A percentile compares a stretch with the other conserved stretches of the same genome.
Conservation (phyloP, 805 yeast genomes). For the Pichia paraexigua region DNA sequence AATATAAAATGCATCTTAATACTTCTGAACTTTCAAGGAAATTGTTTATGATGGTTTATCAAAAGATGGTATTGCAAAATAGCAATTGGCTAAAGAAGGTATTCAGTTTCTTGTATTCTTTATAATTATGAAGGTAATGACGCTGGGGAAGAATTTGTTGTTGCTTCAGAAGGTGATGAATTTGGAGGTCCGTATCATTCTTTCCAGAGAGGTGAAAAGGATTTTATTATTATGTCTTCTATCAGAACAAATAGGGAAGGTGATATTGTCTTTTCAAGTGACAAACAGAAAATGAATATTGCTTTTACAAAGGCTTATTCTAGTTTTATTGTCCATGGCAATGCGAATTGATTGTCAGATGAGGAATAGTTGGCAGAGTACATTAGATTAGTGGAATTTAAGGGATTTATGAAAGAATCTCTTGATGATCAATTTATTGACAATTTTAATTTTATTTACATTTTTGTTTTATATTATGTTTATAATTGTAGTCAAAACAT, state of each 20-base stretch:
- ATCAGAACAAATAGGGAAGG: conserved; percentile 53
- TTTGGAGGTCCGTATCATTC: too few species aligned
- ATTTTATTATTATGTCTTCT: conserved; percentile 65
- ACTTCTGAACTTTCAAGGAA: conserved; percentile 78
- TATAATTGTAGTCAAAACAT: too few species aligned
- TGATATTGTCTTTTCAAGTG: conserved; percentile 53
- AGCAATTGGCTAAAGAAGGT: too few species aligned
- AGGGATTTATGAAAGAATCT: too few species aligned
- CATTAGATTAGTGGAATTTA: too few species aligned
- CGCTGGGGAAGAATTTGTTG: too few species aligned
- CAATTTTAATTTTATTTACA: too few species aligned
- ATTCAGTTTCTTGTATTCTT: too few species aligned
- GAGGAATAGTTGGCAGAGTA: too few species aligned
- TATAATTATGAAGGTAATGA: too few species aligned
- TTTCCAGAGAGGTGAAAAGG: conserved; percentile 84
- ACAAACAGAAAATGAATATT: conserved; percentile 54
- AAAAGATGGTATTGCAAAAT: conserved; percentile 62
- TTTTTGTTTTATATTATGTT: too few species aligned
- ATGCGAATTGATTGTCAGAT: conserved; percentile 38
- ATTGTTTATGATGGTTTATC: conserved; percentile 68
- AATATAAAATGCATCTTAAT: conserved; percentile 93
- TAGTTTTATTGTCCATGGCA: conserved; percentile 53
- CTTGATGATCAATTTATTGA: too few species aligned
- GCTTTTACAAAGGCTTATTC: conserved; percentile 61
- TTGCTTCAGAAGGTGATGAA: conserved; percentile 67